Evolutionary conservation across 768 basidiomycete genomes (phyloP), one percentile per base, ranked within the genome.

Genomic region (Gloeopeniophorella convolvens): DNA sequence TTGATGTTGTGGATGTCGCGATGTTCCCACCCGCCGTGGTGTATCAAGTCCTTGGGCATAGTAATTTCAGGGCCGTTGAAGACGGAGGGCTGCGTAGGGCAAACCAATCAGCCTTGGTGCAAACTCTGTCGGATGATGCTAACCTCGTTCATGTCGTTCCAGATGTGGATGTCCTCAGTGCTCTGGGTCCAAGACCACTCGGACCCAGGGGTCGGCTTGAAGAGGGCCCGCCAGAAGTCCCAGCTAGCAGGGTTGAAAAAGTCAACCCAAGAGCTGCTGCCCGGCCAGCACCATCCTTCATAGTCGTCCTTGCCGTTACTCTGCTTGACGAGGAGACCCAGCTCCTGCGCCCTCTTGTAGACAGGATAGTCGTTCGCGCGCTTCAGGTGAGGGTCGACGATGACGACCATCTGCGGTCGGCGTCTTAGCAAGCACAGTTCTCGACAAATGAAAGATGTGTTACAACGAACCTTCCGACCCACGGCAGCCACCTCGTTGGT

Each of bases 91-190:
- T 89, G 48, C n/a, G 24, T 21, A 32, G 62, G 56, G 18, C 66
- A 46, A 34, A 47, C 26, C 54, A 31, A 48, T 33, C 50, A 51
- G 23, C 11, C n/a, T 26, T 16, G 35, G 23, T 21, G 30, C 27
- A 5, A 7, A 57, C 13, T 34, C n/a, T 13, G 28, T 20, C 5
- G 4, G 16, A 32, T 28, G 45, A 7, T 18, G 49, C 73, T 7
- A 43, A 91, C 91, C 79, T 98, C 96, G 59, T 97, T 97, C 96
- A 99, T 99, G 63, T 99, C 96, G 64, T 98, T 98, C 96, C 96
- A 99, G 58, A 98, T 92, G 65, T 84, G 85, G 12, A 97, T 77
- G 58, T 81, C 78, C 26, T 83, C 79, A 2, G 90, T 91, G 58
- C 93, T 88, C 55, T 88, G 69, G 0, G 73, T 78, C 85, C 89